Conservation (phyloP, 148 eudicot genomes). For the Vaccinium corymbosum region DNA sequence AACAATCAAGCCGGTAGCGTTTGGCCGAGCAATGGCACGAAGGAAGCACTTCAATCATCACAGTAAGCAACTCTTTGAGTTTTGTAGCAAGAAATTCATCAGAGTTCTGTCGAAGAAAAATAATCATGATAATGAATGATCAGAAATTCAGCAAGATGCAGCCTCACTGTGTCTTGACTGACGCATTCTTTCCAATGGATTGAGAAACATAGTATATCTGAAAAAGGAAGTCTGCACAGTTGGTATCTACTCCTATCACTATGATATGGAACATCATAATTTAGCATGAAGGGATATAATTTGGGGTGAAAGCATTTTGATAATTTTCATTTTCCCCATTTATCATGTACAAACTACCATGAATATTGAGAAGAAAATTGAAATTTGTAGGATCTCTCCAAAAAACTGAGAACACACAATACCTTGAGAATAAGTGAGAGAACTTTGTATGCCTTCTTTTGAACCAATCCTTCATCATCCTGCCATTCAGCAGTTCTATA, state of each 20-base stretch:
- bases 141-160: background rate
- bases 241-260: background rate
- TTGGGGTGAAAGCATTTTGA: background rate
- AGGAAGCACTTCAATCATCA: constrained; percentile 74
- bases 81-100: constrained; percentile 59
- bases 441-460: constrained; percentile 96
- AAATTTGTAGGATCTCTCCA: background rate
- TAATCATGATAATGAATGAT: background rate
- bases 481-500: constrained; percentile 24
- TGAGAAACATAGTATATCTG: background rate
- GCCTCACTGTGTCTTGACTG: background rate
- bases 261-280: background rate
- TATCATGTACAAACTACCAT: background rate
- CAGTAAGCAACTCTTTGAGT: constrained; percentile 52
- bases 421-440: constrained; percentile 77
- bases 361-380: background rate
- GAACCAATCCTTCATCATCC: constrained; percentile 82
- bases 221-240: background rate
- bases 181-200: background rate
- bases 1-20: constrained; percentile 87
- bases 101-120: constrained; percentile 37
- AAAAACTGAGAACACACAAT: constrained; percentile 6
- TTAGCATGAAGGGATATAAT: background rate
- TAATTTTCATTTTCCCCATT: background rate
- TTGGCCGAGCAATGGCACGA: constrained; percentile 91